phyloP scores from a whole-genome alignment of 1,284 basidiomycete species.

The Polyporus tsugae region DNA sequence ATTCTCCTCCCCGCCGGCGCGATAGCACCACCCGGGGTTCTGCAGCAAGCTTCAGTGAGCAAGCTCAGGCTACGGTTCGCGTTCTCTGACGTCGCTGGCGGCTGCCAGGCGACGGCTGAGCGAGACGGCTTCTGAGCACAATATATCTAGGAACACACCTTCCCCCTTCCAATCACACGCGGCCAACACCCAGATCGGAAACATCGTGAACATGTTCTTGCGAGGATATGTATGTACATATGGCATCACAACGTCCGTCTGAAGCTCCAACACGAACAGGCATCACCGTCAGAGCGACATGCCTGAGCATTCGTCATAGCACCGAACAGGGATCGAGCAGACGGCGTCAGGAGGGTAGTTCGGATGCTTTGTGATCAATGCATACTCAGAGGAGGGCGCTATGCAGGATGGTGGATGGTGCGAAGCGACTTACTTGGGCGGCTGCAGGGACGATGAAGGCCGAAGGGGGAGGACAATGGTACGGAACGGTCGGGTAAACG shows the following conservation, averaged over 20 bases:
- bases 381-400: not conserved
- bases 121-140: conserved; percentile 25
- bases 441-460: conserved; percentile 9
- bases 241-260: conserved; percentile 21
- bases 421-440: conserved; percentile 7
- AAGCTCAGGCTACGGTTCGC: conserved; percentile 23
- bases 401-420: conserved; percentile 12
- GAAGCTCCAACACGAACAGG: not conserved
- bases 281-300: conserved; percentile 1
- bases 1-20: conserved; percentile 22
- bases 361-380: not conserved
- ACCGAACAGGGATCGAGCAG: conserved; percentile 8
- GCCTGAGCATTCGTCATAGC: conserved; percentile 9
- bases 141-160: conserved; percentile 28
- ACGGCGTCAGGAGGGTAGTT: not conserved
- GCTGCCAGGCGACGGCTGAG: conserved; percentile 30
- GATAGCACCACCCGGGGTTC: conserved; percentile 11
- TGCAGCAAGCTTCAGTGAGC: conserved; percentile 26
- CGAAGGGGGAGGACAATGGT: conserved; percentile 13
- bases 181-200: conserved; percentile 28
- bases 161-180: conserved; percentile 22
- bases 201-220: conserved; percentile 5
- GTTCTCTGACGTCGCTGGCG: conserved; percentile 31
- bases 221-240: conserved; percentile 29
- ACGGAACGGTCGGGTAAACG: conserved; percentile 24